phyloP scores from a whole-genome alignment of 2,329 filamentous ascomycete genomes.

The Penicillium psychrosexuale region DNA sequence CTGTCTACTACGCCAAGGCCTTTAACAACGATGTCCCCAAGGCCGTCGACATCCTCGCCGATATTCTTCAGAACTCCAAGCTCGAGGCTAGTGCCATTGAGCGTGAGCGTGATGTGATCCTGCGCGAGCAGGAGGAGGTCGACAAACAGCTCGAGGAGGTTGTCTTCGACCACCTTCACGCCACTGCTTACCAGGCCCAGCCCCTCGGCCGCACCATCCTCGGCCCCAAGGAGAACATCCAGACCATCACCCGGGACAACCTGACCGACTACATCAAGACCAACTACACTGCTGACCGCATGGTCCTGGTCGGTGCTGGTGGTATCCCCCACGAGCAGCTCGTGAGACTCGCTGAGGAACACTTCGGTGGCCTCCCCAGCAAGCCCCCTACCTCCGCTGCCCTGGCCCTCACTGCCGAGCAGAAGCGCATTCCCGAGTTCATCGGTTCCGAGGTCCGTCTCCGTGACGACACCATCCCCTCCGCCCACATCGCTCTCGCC shows the following conservation, averaged over 20 bases:
- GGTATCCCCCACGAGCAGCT: constrained; percentile 91
- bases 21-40: constrained; percentile 97
- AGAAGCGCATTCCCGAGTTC: constrained; percentile 89
- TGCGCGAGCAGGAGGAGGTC: constrained; percentile 98
- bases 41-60: constrained; percentile 95
- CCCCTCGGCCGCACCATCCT: constrained; percentile 96
- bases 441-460: constrained; percentile 94
- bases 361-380: constrained; percentile 78
- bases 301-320: constrained; percentile 95
- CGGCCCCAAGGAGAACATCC: constrained; percentile 96
- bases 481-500: constrained; percentile 95
- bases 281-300: constrained; percentile 99
- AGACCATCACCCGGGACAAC: constrained; percentile 88
- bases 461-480: constrained; percentile 92
- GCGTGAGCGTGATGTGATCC: constrained; percentile 96
- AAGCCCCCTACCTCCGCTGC: constrained; percentile 72
- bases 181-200: constrained; percentile 95
- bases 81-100: constrained; percentile 90
- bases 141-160: constrained; percentile 99
- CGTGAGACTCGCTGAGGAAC: constrained; percentile 92
- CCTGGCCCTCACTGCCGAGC: constrained; percentile 65
- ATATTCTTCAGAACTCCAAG: constrained; percentile 99
- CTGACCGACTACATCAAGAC: constrained; percentile 95
- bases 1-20: constrained; percentile 98
- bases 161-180: constrained; percentile 97